Evolutionary conservation across 2,329 filamentous ascomycete genomes (phyloP), one percentile per base, ranked within the genome.

Genomic region (Alternaria brassicae): DNA sequence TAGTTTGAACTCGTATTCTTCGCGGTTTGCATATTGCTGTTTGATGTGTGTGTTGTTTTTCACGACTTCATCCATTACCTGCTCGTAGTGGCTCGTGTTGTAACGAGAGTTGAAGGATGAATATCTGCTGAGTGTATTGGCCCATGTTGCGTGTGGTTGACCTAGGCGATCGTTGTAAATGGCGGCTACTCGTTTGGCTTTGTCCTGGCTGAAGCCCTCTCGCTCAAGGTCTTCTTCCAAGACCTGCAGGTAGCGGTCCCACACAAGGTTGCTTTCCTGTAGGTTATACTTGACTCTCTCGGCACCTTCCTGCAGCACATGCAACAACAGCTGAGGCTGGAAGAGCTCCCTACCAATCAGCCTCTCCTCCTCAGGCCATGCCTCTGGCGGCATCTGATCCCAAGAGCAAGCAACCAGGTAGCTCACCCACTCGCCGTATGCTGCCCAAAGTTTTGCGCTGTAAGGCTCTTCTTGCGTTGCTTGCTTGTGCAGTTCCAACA

Each of bases 341-440:
- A 95, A 94, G 39, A 91, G 79, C 63, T 93, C 89, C 67, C 86
- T 85, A 50, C 88, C 91, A 59, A 91, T 80, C 50, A 85, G 79
- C 69, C 87, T 86, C 67, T 93, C 91, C 27, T 93, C 90, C 27
- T 87, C 84, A 6, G 88, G 79, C 86, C 81, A 84, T 25, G 74
- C 71, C 53, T 77, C 74, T 27, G 75, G 75, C 6, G 73, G 72
- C 9, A 85, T 82, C 53, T 79, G 77, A 58, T 83, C 84, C 74
- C 89, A 86, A 68, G 86, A 88, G 65, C 86, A 86, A 51, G 83
- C 83, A 76, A 91, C 89, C 10, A 93, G 86, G 19, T 86, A 85
- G 83, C 89, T 89, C 63, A 93, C 88, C 78, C 89, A 94, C 69
- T 93, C 88, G 77, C 89, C 91, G 73, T 93, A 94, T 27, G 88